Evolutionary conservation across 805 yeast genomes (phyloP).

Genomic region (Metschnikowia proteae): DNA sequence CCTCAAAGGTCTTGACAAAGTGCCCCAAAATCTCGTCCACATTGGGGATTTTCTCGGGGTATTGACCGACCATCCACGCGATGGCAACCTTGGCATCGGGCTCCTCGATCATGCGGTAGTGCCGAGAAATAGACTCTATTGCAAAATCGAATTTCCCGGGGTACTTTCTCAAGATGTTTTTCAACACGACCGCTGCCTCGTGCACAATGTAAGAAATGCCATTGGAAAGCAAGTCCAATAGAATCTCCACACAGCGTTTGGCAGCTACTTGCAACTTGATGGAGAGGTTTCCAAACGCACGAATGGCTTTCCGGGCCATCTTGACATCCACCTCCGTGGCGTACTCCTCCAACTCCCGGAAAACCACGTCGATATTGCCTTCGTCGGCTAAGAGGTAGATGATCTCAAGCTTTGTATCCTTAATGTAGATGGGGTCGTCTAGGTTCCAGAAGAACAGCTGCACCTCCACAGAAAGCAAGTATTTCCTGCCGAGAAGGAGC

Average conservation of each 20-base stretch:
- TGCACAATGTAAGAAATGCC: conserved; percentile 74
- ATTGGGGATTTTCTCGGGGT: conserved; percentile 46
- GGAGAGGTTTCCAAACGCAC: conserved; percentile 88
- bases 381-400: conserved; percentile 74
- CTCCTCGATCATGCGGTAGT: conserved; percentile 53
- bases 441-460: conserved; percentile 76
- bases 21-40: conserved; percentile 39
- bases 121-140: conserved; percentile 26
- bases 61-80: conserved; percentile 83
- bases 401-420: conserved; percentile 86
- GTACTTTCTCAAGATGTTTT: conserved; percentile 72
- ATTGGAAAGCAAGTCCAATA: conserved; percentile 56
- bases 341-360: conserved; percentile 77
- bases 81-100: conserved; percentile 75
- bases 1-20: conserved; percentile 46
- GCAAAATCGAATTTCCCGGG: conserved; percentile 50
- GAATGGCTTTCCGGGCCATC: conserved; percentile 81
- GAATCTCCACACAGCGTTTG: conserved; percentile 56
- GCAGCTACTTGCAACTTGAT: conserved; percentile 66
- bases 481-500: conserved; percentile 61
- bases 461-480: conserved; percentile 62
- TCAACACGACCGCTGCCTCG: conserved; percentile 72
- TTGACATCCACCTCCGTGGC: conserved; percentile 83
- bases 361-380: conserved; percentile 53
- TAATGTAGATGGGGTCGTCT: conserved; percentile 83